phyloP scores from a whole-genome alignment of 1,284 basidiomycete genomes.

The Heterobasidion occidentale region DNA sequence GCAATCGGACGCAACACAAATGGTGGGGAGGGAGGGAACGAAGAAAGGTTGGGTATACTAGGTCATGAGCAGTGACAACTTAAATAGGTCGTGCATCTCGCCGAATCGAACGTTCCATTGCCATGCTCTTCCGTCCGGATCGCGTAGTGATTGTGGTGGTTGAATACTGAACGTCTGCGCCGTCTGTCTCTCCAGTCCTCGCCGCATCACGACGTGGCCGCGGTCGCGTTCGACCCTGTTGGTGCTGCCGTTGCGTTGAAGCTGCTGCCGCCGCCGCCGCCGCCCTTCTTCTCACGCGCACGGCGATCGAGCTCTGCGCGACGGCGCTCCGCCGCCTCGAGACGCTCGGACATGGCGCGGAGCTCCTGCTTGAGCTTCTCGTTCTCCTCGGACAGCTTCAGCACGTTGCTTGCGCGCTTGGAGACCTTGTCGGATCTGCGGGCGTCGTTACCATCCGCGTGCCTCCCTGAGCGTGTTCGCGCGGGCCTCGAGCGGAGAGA shows the following conservation, averaged over 20 bases:
- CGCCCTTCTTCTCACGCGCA: neutral
- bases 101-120: neutral
- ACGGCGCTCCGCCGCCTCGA: constrained; percentile 64
- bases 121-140: no score
- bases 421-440: constrained; percentile 41
- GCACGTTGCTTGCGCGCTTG: constrained; percentile 69
- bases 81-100: neutral
- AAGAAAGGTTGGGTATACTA: neutral
- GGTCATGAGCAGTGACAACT: neutral
- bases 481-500: neutral
- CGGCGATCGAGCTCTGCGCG: constrained; percentile 42
- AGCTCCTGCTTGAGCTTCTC: constrained; percentile 69
- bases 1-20: neutral
- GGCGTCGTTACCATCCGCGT: neutral
- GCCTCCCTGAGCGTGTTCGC: constrained; percentile 1
- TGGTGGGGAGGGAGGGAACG: neutral
- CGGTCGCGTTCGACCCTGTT: no score
- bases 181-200: no score
- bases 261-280: no score
- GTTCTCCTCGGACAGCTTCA: constrained; percentile 69
- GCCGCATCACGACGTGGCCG: no score
- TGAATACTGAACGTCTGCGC: neutral
- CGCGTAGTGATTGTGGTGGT: neutral
- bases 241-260: no score
- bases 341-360: constrained; percentile 62